These are phyloP conservation scores for Diospyros kaki DNA, from an alignment of 148 eudicot species.

Conservation along the genomic window DNA sequence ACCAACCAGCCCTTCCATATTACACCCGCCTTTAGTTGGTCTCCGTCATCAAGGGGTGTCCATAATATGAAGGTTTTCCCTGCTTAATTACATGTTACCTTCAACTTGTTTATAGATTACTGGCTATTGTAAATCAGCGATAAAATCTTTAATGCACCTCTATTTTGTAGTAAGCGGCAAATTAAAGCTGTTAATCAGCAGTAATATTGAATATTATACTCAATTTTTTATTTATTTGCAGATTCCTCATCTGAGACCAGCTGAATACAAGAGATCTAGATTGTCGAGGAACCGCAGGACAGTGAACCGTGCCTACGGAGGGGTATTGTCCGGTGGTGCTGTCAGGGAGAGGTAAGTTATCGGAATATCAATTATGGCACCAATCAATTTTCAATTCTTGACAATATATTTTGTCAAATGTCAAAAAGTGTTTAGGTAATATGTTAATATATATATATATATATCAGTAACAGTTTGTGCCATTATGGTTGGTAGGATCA, in stretches of 20 bases:
- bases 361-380: background rate
- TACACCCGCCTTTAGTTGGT: too few species aligned
- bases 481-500: slow-evolving; percentile 16
- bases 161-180: too few species aligned
- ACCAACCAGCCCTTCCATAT: too few species aligned
- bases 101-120: too few species aligned
- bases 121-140: too few species aligned
- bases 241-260: slow-evolving; percentile 29
- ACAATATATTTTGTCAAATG: background rate
- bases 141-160: too few species aligned
- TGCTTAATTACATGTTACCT: too few species aligned
- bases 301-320: slow-evolving; percentile 37
- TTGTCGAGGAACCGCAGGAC: slow-evolving; percentile 44
- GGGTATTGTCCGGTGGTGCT: too few species aligned
- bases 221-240: slow-evolving; percentile 8
- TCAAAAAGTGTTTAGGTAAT: background rate
- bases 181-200: background rate
- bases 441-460: too few species aligned
- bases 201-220: background rate
- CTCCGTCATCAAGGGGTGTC: too few species aligned
- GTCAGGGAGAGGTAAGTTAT: slow-evolving; percentile 27
- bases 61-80: too few species aligned
- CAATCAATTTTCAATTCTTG: background rate
- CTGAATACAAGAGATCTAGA: slow-evolving; percentile 32
- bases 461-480: background rate